Conservation (phyloP, 495 filamentous ascomycete genomes). For the Hypoxylon lienhwacheense region DNA sequence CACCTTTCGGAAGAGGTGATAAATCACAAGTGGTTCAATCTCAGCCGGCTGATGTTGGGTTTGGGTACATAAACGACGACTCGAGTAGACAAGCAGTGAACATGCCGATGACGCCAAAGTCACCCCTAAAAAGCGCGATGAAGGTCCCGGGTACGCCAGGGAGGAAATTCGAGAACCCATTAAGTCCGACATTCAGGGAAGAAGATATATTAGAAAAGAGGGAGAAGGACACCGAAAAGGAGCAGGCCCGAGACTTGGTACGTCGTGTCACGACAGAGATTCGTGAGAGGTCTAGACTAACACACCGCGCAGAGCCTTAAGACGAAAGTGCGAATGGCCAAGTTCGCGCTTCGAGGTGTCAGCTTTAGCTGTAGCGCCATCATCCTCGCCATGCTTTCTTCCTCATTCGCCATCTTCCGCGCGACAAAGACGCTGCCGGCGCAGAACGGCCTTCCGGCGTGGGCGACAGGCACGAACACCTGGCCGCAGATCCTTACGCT, state of each 20-base stretch:
- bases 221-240: constrained; percentile 75
- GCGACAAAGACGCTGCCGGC: constrained; percentile 71
- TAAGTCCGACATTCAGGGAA: constrained; percentile 88
- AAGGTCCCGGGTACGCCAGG: constrained; percentile 79
- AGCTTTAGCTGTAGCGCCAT: constrained; percentile 97
- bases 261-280: constrained; percentile 36
- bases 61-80: constrained; percentile 77
- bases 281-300: constrained; percentile 38
- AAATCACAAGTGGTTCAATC: constrained; percentile 61
- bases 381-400: constrained; percentile 81
- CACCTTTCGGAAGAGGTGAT: constrained; percentile 67
- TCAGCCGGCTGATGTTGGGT: constrained; percentile 82
- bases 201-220: constrained; percentile 80
- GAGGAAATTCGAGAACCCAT: constrained; percentile 62
- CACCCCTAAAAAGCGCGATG: constrained; percentile 83
- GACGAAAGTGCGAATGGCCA: constrained; percentile 86
- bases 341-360: constrained; percentile 87
- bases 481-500: constrained; percentile 92
- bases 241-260: constrained; percentile 84
- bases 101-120: constrained; percentile 64
- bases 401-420: constrained; percentile 88
- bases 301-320: constrained; percentile 74
- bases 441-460: constrained; percentile 78
- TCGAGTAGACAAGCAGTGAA: constrained; percentile 53
- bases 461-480: constrained; percentile 73